Base-by-base conservation (phyloP, 768 basidiomycete species). In the Trametes punicea region DNA sequence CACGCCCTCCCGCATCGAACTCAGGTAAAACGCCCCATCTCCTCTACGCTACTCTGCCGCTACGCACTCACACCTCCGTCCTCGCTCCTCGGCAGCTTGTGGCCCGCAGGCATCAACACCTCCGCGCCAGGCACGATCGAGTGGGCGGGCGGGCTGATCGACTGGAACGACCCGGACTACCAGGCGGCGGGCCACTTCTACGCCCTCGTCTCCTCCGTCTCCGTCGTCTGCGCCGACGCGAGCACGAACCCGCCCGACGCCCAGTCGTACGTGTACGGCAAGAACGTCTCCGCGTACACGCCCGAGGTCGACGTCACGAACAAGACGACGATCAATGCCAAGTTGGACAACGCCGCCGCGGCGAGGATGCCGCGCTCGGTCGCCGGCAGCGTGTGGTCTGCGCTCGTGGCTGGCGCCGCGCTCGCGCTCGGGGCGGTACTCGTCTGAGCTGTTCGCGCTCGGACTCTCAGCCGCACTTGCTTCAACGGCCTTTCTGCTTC, bases 111-210 rank as follows among this genome's bases (percentile, higher is more conserved):
- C 29, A 84, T 89, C 64, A 54, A 75, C 34, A 65, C 76, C 8
- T 77, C 75, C 30, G 75, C 89, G 7, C 70, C 74, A 46, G 92
- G 92, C 23, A 92, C 88, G 7, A 71, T 95, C 30, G 63, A 80
- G 52, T 95, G 92, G 91, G 78, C 84, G 15, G 89, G 88, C 59
- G 91, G 85, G 39, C 77, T 89, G 81, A 90, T 92, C 71, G 74
- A 91, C 74, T 94, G 87, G 86, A 64, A 74, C 18, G 83, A 93
- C 67, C 81, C 88, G 29, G 91, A 93, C 69, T 93, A 91, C 69
- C 55, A 71, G 47, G 67, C 85, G 13, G 84, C 88, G 18, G 84
- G 89, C 41, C 84, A 90, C 67, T 91, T 88, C 69, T 87, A 85
- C 62, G 79, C 83, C 6, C 73, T 82, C 59, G 74, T 87, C 59